Evolutionary conservation across 208 protist species (phyloP), one percentile per base, ranked within the genome.

Genomic region (Leishmania arabica): DNA sequence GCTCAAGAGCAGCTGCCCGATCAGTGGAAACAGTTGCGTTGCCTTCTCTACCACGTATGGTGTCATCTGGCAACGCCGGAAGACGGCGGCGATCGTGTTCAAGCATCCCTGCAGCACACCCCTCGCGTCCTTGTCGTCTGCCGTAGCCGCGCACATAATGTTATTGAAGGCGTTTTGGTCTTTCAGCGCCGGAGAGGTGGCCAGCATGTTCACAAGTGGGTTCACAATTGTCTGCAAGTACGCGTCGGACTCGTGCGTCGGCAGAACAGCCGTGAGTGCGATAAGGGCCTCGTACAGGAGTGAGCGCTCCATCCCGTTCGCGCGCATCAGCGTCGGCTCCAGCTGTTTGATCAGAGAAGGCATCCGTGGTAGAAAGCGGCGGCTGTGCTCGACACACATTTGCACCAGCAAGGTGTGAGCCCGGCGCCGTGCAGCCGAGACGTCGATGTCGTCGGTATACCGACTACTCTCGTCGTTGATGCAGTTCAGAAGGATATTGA

Each of bases 261-360:
- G 86, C 34, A 94, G 84, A 40, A 83, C 72, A 24, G 75, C 78
- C 11, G 89, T 90, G 51, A 97, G 86, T 1, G 80, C 86, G 9
- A 90, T 86, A n/a, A 93, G 66, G 5, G 91, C 84, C 82, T 97
- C 95, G 80, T 95, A 95, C 27, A 97, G 76, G 17, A 96, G 77
- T 15, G 87, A 79, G 27, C 83, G 69, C 68, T 97, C 92, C 37
- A 76, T 65, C 2, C 84, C 84, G 5, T 45, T 64, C 5, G 81
- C 75, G 42, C 68, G 74, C 58, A 96, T 75, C 54, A 95, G 79
- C 58, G 96, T 66, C 11, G 85, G 78, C 80, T 95, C 85, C 66
- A 94, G 72, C 24, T 84, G 84, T 54, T 89, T 75, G 40, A 89
- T 65, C 70, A 89, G 69, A 42, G 75, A 24, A 6, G 15, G 27